Base-by-base conservation (phyloP, 2,329 filamentous ascomycete genomes). In the Elsinoe fawcettii region DNA sequence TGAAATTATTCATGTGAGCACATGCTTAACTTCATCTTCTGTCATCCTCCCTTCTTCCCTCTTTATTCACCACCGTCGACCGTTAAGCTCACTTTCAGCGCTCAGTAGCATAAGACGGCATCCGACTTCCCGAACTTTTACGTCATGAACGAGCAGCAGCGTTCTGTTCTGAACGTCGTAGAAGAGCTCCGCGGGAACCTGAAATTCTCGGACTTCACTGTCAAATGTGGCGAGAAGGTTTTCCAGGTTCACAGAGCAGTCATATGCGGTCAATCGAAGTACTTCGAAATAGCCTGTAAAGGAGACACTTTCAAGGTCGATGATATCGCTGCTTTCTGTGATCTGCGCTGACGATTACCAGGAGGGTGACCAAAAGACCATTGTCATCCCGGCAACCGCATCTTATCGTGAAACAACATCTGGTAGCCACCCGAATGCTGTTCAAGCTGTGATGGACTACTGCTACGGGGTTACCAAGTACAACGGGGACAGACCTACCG, bases 391-490 rank as follows among this genome's bases (percentile, higher is more conserved):
- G 18, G 22, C 20, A 3, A 1, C 8, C 22, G 16, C 6, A 4
- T 25, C 37, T 16, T 60, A 60, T 18, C 51, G 32, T 4, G 53
- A 59, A 8, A 14, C 36, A 8, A n/a, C 22, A 0, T 61, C 61
- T 30, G 60, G 59, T 16, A 58, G 66, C 25, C 63, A 66, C 32
- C 63, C 65, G 8, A 63, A 64, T 9, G 58, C 57, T 5, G 55
- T 68, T 22, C 60, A 63, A 54, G 47, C 58, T 14, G 66, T 67
- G 64, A 58, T 67, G 16, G 39, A 68, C 34, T 67, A 60, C 60
- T 61, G 67, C 57, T 68, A 68, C 51, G 51, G 51, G 12, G 6
- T 9, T 14, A 25, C 5, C 22, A 23, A 23, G 18, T 44, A 44
- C 22, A 9, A 23, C 41, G 7, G 23, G 18, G 22, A 44, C 8